Base-by-base conservation (phyloP, 148 eudicot genomes). In the Vaccinium myrtillus region DNA sequence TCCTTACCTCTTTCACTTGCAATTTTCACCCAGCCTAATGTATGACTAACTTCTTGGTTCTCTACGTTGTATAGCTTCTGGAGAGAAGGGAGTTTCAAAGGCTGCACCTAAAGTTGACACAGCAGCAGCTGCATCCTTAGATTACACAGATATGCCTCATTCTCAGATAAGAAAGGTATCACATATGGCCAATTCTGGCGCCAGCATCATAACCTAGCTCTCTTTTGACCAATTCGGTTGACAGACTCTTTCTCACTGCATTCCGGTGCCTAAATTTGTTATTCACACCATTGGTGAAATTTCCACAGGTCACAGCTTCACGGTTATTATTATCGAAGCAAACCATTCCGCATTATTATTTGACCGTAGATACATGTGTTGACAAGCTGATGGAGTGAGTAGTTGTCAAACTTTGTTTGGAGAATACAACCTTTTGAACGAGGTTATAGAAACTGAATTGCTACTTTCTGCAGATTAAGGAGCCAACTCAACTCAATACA, bases 371-470 rank as follows among this genome's bases (percentile, higher is more conserved):
- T 93, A 90, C 97, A 79, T 90, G 98, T 86, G 94, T 93, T 78
- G 94, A 93, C 92, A 93, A 93, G 87, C 98, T 97, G 77, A 90
- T 93, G 91, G 93, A 93, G 99, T 97, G 90, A 89, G 98, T 92
- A 74, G 85, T 70, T 18, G 79, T 36, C 53, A 19, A 19, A 8
- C 83, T 30, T 74, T 43, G 13, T 51, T 70, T 65, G 83, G 81
- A 73, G 50, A 77, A 70, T 75, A 9, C 14, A 27, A 32, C 67
- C 61, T 23, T 12, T 65, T 25, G 82, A 77, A 76, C 15, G 27
- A 71, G 56, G 50, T 54, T 80, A 77, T 80, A 74, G 55, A 78
- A 83, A 81, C 77, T 86, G 79, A 74, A 73, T 43, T 36, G 23
- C 55, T 78, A 48, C 43, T 84, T 69, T 73, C 81, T 78, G 81